Evolutionary conservation across 139 green algal genomes (phyloP), one percentile per base, ranked within the genome.

Genomic region (Tetradesmus obliquus): DNA sequence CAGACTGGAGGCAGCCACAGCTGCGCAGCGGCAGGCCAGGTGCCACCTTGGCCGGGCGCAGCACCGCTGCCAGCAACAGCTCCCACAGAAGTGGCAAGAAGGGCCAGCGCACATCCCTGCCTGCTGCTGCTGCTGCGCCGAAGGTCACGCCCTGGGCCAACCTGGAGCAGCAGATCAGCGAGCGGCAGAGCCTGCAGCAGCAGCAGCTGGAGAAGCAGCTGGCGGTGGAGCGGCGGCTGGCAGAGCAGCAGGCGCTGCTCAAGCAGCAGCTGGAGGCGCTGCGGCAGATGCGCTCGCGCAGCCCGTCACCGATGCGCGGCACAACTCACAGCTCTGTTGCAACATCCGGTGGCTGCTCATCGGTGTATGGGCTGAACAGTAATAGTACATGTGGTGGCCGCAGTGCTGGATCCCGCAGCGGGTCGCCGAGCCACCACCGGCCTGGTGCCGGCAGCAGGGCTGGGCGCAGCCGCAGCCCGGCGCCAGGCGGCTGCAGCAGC

Each of bases 131-230:
- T n/a, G 19, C 79, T n/a, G 32, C 24, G 15, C 45, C 79, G 17
- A 88, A 76, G 55, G 17, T 54, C n/a, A 58, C 22, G 2, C 55
- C 20, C 2, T 88, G 83, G 83, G 22, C 83, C 19, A 58, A 74
- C 1, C 22, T 89, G 60, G 51, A 89, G 62, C 84, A 89, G 84
- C 84, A 88, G 57, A 22, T 88, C 5, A 7, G 8, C 5, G 82
- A 55, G 53, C 58, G 60, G 82, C 82, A 87, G 54, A 87, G 15
- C 19, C 84, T 79, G 72, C 19, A 81, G 72, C 72, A 81, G 72
- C 84, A 89, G 62, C 69, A 74, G 32, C 60, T 89, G 60, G 5
- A 62, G 32, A 89, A 89, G 84, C 84, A 89, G 62, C 60, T 24
- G 8, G 84, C 69, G 12, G 62, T 55, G 6, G n/a, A 80, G 55